Base-by-base conservation (phyloP, 192 early-diverging fungal genomes). In the Podila minutissima region DNA sequence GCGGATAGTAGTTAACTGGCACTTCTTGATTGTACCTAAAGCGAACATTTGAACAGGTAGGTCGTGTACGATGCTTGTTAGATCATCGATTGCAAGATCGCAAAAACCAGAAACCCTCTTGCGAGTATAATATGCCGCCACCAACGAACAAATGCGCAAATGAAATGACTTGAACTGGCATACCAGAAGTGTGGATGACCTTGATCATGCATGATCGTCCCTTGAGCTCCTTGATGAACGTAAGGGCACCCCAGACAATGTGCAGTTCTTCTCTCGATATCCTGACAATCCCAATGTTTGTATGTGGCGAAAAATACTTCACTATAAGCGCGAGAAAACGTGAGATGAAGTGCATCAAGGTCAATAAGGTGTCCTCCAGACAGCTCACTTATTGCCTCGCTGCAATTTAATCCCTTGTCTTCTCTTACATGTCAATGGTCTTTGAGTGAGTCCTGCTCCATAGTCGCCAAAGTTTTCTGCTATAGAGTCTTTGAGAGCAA, bases 391-490 rank as follows among this genome's bases (percentile, higher is more conserved):
- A n/a, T 20, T 7, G 2, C 19, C n/a, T 67, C 53, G 13, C 11
- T 24, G 19, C 17, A 3, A 26, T 48, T 48, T 24, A 19, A 70
- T 7, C 15, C 24, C 17, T 2, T 8, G 2, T 31, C 15, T 33
- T 69, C 17, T 35, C 67, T 65, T 68, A 87, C 86, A 67, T 29
- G 65, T 83, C 17, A 87, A 35, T 4, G 75, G 79, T n/a, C 73
- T 62, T 29, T 75, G 63, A 20, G 82, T 70, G 8, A 72, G 48
- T 9, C 86, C 86, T 10, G 67, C 48, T 35, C 86, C 86, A 62
- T 83, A 85, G 37, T 87, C 86, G 6, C 86, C 86, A 87, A 85
- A 87, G 72, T 87, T 87, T 19, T 67, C 65, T 5, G 62, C 57
- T 64, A 87, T 77, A 20, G 86, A 85, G 35, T 82, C 82, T 49